These are phyloP conservation scores for Leptoxyphium fumago DNA, from an alignment of 2,329 filamentous ascomycete species.

Conservation along the genomic window DNA sequence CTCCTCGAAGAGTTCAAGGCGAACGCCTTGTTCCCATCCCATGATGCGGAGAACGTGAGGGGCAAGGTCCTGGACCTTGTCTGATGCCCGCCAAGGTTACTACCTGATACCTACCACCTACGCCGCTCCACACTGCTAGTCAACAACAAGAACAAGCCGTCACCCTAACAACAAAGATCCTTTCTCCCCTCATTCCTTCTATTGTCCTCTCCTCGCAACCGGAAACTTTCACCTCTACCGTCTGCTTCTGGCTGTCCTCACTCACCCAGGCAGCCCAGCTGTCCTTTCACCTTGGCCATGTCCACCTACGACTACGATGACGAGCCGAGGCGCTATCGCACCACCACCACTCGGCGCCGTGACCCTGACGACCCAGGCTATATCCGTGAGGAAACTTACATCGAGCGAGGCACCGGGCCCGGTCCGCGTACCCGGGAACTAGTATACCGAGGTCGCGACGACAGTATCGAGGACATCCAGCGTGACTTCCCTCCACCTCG, in stretches of 20 bases:
- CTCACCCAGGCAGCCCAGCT: background rate
- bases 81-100: conserved; percentile 38
- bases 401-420: conserved; percentile 29
- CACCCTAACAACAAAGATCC: no score
- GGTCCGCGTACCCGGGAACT: conserved; percentile 27
- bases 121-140: no score
- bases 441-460: conserved; percentile 46
- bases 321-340: conserved; percentile 29
- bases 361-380: conserved; percentile 37
- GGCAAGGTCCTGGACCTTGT: conserved; percentile 74
- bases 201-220: no score
- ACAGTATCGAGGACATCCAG: conserved; percentile 73
- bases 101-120: no score
- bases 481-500: conserved; percentile 69
- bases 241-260: no score
- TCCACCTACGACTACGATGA: conserved; percentile 34
- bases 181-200: no score
- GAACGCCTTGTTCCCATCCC: conserved; percentile 62
- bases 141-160: no score
- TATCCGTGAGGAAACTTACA: conserved; percentile 34
- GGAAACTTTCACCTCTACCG: no score
- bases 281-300: conserved; percentile 19
- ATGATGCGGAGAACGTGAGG: conserved; percentile 67
- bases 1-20: conserved; percentile 75
- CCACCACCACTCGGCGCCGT: conserved; percentile 25